Base-by-base conservation (phyloP, 2,329 filamentous ascomycete species). In the Hymenoscyphus linearis region DNA sequence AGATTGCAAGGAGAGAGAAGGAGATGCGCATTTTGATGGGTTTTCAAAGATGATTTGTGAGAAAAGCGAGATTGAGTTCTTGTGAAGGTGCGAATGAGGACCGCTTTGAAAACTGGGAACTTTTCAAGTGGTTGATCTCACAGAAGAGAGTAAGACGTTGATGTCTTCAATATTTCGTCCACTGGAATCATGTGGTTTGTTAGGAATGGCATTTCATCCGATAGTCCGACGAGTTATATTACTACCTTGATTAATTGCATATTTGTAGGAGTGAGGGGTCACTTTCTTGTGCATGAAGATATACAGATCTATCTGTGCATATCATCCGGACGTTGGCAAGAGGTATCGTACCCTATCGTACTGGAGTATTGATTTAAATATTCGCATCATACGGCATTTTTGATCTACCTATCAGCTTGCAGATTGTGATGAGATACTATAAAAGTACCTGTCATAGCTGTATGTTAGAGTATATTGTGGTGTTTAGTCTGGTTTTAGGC, bases 11-110 rank as follows among this genome's bases (percentile, higher is more conserved):
- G 44, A 62, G 16, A 26, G 36, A 34, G 36, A 59, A 31, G 35
- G 47, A 40, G 37, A 60, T 40, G 25, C 55, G 61, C 62, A 62
- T 60, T 16, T n/a, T 54, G 34, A 58, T 50, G 34, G 9, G 27
- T 36, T 44, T 59, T 9, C 9, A 25, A 22, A 55, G 13, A 6
- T 54, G 22, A 22, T n/a, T 22, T 47, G 47, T 50, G 56, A 31
- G 22, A 35, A 50, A 25, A 31, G 18, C 4, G 4, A 31, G 18
- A 26, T 9, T 13, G 35, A 50, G 18, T 25, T 22, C 25, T 3
- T 25, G 44, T 25, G 18, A 22, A 50, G 44, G 12, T 22, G 16
- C 35, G 44, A 26, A 6, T 18, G 37, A 26, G 13, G 27, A 25
- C 12, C 35, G 13, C 40, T 35, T 55, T 55, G 34, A 18, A 59